Evolutionary conservation across 2,329 filamentous ascomycete species (phyloP), one percentile per base, ranked within the genome.

Genomic region (Paecilomyces dactylethromorphus): DNA sequence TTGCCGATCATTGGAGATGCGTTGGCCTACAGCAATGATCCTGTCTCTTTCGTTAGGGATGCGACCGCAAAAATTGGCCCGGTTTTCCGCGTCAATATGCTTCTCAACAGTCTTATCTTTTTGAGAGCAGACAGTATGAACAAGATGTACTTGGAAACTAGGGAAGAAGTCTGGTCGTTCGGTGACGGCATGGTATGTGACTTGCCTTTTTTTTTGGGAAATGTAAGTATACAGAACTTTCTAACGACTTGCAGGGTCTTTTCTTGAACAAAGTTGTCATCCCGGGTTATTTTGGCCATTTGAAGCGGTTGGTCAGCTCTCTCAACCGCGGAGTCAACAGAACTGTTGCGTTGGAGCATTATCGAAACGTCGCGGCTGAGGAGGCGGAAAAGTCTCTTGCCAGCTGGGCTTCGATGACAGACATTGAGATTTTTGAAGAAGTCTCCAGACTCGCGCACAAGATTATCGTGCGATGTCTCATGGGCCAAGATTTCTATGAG

Each of bases 401-500:
- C 18, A 18, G 55, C 39, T 62, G 60, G 60, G 51, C 56, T 6
- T 32, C 53, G 13, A 52, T 55, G 13, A 50, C 56, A 15, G 60
- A 63, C 6, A 45, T 63, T 8, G 33, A 55, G 33, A 60, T 63
- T 29, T 63, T 63, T 49, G 58, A 62, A 50, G 55, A 59, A 26
- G 56, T 60, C n/a, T 63, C 62, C 7, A 56, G 60, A 26, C 56
- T 63, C n/a, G 60, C 62, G 24, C 62, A 63, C 56, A 58, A 55
- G 49, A 60, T 60, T 18, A 63, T 63, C 32, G 62, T 63, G 4
- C 58, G 56, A 51, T 62, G 60, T 49, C 56, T 63, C 50, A 62
- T 63, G 62, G 62, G 62, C 6, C 60, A 60, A 21, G 62, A 63
- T 35, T 63, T 63, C 50, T 63, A 62, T 53, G 58, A 60, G 24